Evolutionary conservation across 345 rosid species (phyloP).

Genomic region (Ceriops decandra): DNA sequence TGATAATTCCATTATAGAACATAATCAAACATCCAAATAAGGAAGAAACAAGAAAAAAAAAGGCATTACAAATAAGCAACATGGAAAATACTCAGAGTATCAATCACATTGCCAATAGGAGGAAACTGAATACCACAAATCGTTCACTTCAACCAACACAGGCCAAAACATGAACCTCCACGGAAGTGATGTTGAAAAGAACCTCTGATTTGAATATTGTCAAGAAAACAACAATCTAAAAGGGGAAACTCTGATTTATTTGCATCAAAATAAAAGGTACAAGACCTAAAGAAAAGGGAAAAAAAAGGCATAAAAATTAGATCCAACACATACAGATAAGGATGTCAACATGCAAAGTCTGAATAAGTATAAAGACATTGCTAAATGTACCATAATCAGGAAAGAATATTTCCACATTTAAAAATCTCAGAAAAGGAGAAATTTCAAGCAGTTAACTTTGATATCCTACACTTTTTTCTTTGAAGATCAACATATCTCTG

Average conservation of each 20-base stretch:
- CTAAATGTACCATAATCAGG: not conserved
- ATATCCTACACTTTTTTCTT: too few relatives aligned
- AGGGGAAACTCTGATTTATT: not conserved
- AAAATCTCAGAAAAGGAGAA: slow-evolving; percentile 1
- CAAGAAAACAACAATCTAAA: slow-evolving; percentile 41
- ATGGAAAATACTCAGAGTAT: slow-evolving; percentile 4
- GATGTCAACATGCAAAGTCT: not conserved
- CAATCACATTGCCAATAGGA: slow-evolving; percentile 22
- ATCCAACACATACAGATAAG: not conserved
- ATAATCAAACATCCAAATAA: not conserved
- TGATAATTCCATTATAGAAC: not conserved
- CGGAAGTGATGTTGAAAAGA: slow-evolving; percentile 38
- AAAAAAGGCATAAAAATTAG: not conserved
- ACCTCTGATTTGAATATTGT: slow-evolving; percentile 46
- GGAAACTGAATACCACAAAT: slow-evolving; percentile 51
- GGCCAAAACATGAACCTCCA: slow-evolving; percentile 52
- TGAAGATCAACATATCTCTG: too few relatives aligned
- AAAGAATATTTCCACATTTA: not conserved
- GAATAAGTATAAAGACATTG: not conserved
- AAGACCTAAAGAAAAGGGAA: not conserved
- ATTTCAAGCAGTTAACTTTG: not conserved
- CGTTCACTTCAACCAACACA: slow-evolving; percentile 40
- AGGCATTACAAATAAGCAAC: not conserved
- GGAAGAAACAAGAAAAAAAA: not conserved
- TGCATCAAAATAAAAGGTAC: too few relatives aligned